These are phyloP conservation scores for Physcia stellaris DNA, from an alignment of 495 filamentous ascomycete species.

Conservation along the genomic window DNA sequence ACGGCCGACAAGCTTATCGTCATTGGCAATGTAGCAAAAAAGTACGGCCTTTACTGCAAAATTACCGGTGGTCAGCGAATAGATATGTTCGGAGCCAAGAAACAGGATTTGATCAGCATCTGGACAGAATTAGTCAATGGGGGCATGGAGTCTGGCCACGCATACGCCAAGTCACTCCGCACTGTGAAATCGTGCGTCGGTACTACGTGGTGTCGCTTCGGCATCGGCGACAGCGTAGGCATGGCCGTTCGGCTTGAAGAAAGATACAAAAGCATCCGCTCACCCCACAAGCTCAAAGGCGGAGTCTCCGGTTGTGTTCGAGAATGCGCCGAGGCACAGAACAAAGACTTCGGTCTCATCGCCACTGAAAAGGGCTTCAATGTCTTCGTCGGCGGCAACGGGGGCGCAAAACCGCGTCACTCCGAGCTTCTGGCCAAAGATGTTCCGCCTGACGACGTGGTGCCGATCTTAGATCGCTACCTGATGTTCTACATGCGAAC, in stretches of 20 bases:
- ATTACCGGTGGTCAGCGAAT: slow-evolving; percentile 93
- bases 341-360: slow-evolving; percentile 92
- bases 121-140: slow-evolving; percentile 76
- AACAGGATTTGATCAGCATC: slow-evolving; percentile 81
- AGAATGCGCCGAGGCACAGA: slow-evolving; percentile 92
- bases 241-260: slow-evolving; percentile 90
- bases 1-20: slow-evolving; percentile 81
- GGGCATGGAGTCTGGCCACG: slow-evolving; percentile 93
- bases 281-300: slow-evolving; percentile 89
- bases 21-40: slow-evolving; percentile 79
- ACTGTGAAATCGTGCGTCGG: slow-evolving; percentile 92
- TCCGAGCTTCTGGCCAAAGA: slow-evolving; percentile 84
- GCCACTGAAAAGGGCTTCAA: slow-evolving; percentile 94
- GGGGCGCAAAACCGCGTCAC: slow-evolving; percentile 77
- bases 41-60: slow-evolving; percentile 83
- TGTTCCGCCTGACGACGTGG: slow-evolving; percentile 70
- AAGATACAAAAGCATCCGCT: slow-evolving; percentile 84
- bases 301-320: slow-evolving; percentile 86
- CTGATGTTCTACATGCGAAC: slow-evolving; percentile 95
- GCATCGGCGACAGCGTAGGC: slow-evolving; percentile 90
- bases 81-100: slow-evolving; percentile 89
- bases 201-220: slow-evolving; percentile 89
- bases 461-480: slow-evolving; percentile 83
- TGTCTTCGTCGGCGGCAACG: slow-evolving; percentile 87
- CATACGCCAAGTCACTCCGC: slow-evolving; percentile 82